Conservation (phyloP, 257 asterid genomes). For the Petrea volubilis region DNA sequence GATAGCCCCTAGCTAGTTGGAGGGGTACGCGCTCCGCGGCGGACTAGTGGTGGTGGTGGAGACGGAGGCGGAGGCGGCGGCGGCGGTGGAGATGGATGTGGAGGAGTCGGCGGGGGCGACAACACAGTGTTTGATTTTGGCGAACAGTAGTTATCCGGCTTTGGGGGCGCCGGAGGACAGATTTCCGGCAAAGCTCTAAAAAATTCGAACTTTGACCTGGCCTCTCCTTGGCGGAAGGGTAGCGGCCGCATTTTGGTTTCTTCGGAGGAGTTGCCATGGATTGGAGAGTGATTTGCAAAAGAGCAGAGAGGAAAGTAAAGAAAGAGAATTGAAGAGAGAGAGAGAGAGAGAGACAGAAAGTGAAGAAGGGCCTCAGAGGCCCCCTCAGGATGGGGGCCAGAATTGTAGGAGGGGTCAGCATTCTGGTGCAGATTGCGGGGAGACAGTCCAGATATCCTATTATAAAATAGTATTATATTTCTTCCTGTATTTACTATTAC, state of each 20-base stretch:
- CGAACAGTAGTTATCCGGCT: conserved; percentile 21
- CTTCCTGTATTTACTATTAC: too few relatives aligned
- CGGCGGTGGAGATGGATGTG: too few relatives aligned
- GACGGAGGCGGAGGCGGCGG: neutral
- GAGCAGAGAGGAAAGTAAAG: too few relatives aligned
- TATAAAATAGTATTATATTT: too few relatives aligned
- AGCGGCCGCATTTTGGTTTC: neutral
- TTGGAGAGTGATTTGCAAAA: neutral
- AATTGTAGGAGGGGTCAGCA: too few relatives aligned
- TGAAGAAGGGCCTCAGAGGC: too few relatives aligned
- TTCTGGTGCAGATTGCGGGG: too few relatives aligned
- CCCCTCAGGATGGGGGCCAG: too few relatives aligned
- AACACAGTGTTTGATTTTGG: conserved; percentile 16
- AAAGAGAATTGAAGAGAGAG: neutral
- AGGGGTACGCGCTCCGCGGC: conserved; percentile 30
- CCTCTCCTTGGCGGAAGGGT: conserved; percentile 48
- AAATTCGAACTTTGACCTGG: conserved; percentile 56
- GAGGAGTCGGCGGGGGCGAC: too few relatives aligned
- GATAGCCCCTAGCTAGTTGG: conserved; percentile 30
- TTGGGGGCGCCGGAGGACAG: conserved; percentile 34
- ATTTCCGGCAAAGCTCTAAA: conserved; percentile 43
- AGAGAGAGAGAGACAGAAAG: too few relatives aligned
- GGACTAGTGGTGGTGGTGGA: conserved; percentile 37
- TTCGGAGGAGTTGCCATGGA: conserved; percentile 25
- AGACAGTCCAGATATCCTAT: too few relatives aligned